Conservation (phyloP, 805 yeast species). For the Jamesozyma piceae region DNA sequence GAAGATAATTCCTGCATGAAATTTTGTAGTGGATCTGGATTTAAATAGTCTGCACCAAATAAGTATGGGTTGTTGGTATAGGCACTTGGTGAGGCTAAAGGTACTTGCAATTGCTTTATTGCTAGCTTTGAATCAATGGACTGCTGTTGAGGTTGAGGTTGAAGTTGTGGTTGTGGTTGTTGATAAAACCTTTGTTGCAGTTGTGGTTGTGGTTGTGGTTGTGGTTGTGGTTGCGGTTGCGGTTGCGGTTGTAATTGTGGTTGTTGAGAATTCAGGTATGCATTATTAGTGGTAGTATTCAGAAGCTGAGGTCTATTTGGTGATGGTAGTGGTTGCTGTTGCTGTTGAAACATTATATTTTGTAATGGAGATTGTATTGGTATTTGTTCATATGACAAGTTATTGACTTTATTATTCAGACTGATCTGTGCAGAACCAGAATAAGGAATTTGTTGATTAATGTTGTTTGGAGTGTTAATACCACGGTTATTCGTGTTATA, state of each 20-base stretch:
- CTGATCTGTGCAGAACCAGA: too few species aligned
- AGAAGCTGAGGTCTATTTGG: too few species aligned
- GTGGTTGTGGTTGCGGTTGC: neutral
- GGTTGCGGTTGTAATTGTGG: too few species aligned
- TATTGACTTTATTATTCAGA: slow-evolving; percentile 1
- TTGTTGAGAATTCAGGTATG: too few species aligned
- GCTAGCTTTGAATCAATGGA: neutral
- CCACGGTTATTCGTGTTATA: too few species aligned
- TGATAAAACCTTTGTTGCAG: neutral
- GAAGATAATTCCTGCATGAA: slow-evolving; percentile 16
- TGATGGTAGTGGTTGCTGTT: too few species aligned
- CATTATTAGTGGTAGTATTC: too few species aligned
- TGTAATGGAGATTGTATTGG: neutral
- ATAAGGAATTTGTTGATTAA: too few species aligned
- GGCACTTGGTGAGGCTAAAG: neutral
- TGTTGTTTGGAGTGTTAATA: too few species aligned
- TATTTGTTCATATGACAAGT: slow-evolving; percentile 2
- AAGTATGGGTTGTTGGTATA: slow-evolving; percentile 6
- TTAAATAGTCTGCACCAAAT: slow-evolving; percentile 15
- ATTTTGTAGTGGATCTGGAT: slow-evolving; percentile 16
- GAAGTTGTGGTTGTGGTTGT: neutral
- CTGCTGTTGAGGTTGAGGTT: slow-evolving; percentile 1
- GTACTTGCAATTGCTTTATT: neutral
- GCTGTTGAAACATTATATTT: neutral
- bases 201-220: neutral